phyloP scores from a whole-genome alignment of 2,329 filamentous ascomycete genomes.

The Zasmidium citrigriseum region DNA sequence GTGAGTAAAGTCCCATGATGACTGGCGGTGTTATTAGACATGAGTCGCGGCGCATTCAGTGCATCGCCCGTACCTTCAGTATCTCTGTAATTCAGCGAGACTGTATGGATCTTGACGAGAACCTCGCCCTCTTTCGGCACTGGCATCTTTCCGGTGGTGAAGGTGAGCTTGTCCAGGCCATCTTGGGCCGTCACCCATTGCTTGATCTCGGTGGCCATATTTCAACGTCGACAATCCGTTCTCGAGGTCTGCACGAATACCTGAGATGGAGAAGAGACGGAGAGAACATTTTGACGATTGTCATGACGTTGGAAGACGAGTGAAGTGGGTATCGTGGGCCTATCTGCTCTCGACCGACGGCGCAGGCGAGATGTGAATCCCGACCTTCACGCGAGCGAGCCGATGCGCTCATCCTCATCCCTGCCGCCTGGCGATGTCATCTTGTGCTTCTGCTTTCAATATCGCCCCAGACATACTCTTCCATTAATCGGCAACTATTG shows the following conservation, averaged over 20 bases:
- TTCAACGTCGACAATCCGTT: too few species aligned
- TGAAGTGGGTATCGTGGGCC: neutral
- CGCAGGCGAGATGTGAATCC: neutral
- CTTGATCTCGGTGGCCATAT: slow-evolving; percentile 15
- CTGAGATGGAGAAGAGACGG: neutral
- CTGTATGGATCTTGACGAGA: slow-evolving; percentile 53
- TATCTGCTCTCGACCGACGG: neutral
- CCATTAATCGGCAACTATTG: neutral
- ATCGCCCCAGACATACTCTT: too few species aligned
- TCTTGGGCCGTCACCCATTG: slow-evolving; percentile 45
- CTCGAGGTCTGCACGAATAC: too few species aligned
- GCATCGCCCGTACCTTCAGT: slow-evolving; percentile 40
- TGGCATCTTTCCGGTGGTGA: slow-evolving; percentile 37
- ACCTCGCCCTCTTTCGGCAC: slow-evolving; percentile 45
- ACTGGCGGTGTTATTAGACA: slow-evolving; percentile 45
- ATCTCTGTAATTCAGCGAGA: slow-evolving; percentile 58
- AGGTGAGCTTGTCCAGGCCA: slow-evolving; percentile 44
- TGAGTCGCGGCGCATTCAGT: neutral
- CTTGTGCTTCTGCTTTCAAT: too few species aligned
- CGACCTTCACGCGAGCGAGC: neutral
- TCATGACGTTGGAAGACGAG: neutral
- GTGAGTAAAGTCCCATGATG: slow-evolving; percentile 61
- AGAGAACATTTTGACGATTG: neutral
- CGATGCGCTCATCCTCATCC: neutral
- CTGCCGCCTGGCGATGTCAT: neutral